Percentiles rank a stretch among this genome's conserved stretches.
phyloP scores from a whole-genome alignment of 768 basidiomycete species.

The Russula brevipes region DNA sequence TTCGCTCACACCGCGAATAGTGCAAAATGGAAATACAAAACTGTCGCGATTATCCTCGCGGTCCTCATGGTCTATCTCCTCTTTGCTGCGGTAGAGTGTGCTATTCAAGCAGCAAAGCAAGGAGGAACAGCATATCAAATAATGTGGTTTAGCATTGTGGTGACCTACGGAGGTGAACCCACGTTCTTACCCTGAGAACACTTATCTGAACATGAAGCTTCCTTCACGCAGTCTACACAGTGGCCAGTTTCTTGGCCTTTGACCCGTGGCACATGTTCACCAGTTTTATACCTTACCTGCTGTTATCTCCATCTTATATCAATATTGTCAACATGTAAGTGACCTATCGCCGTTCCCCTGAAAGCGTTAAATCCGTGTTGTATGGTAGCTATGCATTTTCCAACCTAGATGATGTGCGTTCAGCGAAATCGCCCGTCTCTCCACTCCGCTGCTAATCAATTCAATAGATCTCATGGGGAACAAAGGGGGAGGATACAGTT shows the following conservation, averaged over 20 bases:
- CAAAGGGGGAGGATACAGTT: conserved; percentile 77
- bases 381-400: conserved; percentile 70
- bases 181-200: neutral
- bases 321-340: conserved; percentile 72
- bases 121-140: conserved; percentile 60
- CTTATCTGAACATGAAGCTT: neutral
- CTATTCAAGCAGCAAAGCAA: conserved; percentile 62
- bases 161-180: conserved; percentile 72
- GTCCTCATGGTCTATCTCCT: conserved; percentile 81
- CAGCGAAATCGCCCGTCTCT: conserved; percentile 10
- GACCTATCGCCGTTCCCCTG: neutral
- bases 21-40: conserved; percentile 80
- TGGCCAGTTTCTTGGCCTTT: conserved; percentile 74
- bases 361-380: neutral
- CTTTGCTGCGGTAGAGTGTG: conserved; percentile 75
- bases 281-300: conserved; percentile 81
- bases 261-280: conserved; percentile 98
- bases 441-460: neutral
- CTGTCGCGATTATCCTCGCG: conserved; percentile 67
- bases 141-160: conserved; percentile 81
- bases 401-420: conserved; percentile 75
- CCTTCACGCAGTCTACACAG: conserved; percentile 54
- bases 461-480: conserved; percentile 83
- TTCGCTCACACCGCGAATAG: conserved; percentile 34
- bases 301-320: conserved; percentile 79